Evolutionary conservation across 2,329 filamentous ascomycete species (phyloP).

Genomic region (Aureobasidium sp.): DNA sequence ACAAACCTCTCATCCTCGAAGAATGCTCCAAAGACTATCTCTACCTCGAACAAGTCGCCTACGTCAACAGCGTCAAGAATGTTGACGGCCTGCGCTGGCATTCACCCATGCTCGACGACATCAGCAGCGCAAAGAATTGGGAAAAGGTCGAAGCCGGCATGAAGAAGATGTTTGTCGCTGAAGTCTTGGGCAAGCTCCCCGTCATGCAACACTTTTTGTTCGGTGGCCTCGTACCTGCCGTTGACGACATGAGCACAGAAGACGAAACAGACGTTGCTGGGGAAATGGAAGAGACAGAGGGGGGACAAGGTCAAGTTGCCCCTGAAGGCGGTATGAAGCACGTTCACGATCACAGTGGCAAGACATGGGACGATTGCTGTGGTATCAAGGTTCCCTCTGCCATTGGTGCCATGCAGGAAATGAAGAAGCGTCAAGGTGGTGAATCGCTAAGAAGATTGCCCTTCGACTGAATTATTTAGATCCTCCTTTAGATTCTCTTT

Average conservation of each 20-base stretch:
- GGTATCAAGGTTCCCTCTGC: slow-evolving; percentile 96
- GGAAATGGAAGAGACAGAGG: slow-evolving; percentile 36
- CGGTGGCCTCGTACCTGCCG: slow-evolving; percentile 72
- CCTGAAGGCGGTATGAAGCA: slow-evolving; percentile 56
- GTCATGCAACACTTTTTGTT: slow-evolving; percentile 99
- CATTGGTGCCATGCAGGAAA: slow-evolving; percentile 81
- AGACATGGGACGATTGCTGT: slow-evolving; percentile 87
- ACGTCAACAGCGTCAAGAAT: slow-evolving; percentile 94
- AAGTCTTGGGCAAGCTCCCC: slow-evolving; percentile 85
- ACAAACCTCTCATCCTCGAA: slow-evolving; percentile 79
- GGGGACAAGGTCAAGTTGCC: slow-evolving; percentile 54
- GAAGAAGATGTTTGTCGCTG: slow-evolving; percentile 91
- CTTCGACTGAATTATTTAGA: slow-evolving; percentile 53
- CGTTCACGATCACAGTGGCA: slow-evolving; percentile 31
- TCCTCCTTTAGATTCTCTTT: not conserved
- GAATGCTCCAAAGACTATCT: slow-evolving; percentile 77
- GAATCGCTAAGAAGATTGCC: slow-evolving; percentile 64
- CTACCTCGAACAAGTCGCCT: slow-evolving; percentile 86
- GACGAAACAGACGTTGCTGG: slow-evolving; percentile 44
- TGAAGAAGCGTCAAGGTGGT: slow-evolving; percentile 63
- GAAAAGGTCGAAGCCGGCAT: slow-evolving; percentile 88
- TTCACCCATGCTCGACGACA: slow-evolving; percentile 96
- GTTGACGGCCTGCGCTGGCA: slow-evolving; percentile 94
- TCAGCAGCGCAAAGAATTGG: slow-evolving; percentile 84
- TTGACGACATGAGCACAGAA: slow-evolving; percentile 69